Evolutionary conservation across 2,329 filamentous ascomycete genomes (phyloP), one percentile per base, ranked within the genome.

Genomic region (Colletotrichum sp.): DNA sequence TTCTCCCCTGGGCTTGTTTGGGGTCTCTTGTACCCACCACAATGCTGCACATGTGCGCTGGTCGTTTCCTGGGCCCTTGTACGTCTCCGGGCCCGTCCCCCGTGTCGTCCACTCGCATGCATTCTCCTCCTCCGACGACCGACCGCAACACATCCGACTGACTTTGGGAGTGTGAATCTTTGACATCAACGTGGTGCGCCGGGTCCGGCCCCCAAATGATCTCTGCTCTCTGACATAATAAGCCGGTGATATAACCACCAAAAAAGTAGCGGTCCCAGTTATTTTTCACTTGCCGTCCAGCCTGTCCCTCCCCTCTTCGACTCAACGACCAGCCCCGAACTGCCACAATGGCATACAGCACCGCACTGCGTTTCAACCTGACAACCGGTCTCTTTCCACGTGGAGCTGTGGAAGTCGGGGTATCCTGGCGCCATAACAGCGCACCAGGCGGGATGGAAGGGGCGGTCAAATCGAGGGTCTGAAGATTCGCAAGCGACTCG

Each of bases 401-500:
- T 73, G 73, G 70, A 68, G 70, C 43, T 64, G 7, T 32, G 43
- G n/a, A 13, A 34, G 64, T 58, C 25, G 64, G 73, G 73, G 73
- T 43, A 73, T 36, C 73, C 73, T 70, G 16, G 70, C 56, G 43
- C 58, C 43, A 52, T 39, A 70, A 16, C 43, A 12, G 22, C 36
- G 22, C 30, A 32, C 10, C 43, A 52, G 43, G 43, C n/a, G n/a
- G 43, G n/a, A 52, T 22, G 22, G 18, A 36, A 25, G 60, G 65
- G 22, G 69, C 32, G 65, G 22, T 60, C 39, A 25, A n/a, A 52
- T 39, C 30, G 67, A 60, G 60, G 48, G 60, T 22, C 43, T 48
- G 43, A 8, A 48, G 43, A 48, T 22, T 48, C n/a, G 43, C 43
- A 52, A 52, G 43, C 43, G 43, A 52, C 43, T 52, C 12, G n/a